phyloP scores from a whole-genome alignment of 805 yeast genomes.

The Diddensiella santjacobensis region DNA sequence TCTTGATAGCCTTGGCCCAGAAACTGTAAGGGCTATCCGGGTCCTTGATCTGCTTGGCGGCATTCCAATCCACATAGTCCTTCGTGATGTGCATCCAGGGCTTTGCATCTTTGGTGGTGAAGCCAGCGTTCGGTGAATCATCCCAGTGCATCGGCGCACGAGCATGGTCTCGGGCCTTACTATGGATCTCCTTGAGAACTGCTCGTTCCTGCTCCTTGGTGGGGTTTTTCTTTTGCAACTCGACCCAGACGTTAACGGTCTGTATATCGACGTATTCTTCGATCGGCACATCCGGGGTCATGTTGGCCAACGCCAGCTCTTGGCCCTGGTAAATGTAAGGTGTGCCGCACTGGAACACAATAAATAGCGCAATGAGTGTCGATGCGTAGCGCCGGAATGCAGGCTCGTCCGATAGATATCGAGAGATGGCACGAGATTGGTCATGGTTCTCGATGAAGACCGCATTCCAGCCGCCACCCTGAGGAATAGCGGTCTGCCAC shows the following conservation, averaged over 20 bases:
- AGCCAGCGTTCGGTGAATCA: conserved; percentile 42
- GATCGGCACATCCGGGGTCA: conserved; percentile 45
- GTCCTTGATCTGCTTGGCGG: conserved; percentile 43
- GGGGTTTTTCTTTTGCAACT: conserved; percentile 26
- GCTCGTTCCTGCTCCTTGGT: conserved; percentile 22
- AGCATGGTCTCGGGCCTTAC: conserved; percentile 47
- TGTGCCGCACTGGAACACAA: conserved; percentile 50
- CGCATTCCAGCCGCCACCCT: conserved; percentile 56
- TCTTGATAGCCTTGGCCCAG: conserved; percentile 42
- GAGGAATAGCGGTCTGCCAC: conserved; percentile 37
- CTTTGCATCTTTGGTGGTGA: conserved; percentile 37
- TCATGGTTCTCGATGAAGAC: conserved; percentile 57
- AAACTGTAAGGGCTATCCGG: conserved; percentile 44
- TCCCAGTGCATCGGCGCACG: conserved; percentile 60
- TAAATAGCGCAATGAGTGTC: conserved; percentile 46
- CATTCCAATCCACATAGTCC: conserved; percentile 48
- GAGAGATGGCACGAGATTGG: conserved; percentile 50
- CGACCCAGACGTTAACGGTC: conserved; percentile 41
- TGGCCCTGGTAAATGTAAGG: conserved; percentile 59
- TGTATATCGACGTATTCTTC: conserved; percentile 51
- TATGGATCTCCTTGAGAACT: conserved; percentile 21
- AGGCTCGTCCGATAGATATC: conserved; percentile 47
- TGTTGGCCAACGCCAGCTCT: conserved; percentile 54
- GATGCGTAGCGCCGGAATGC: conserved; percentile 40
- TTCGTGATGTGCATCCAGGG: conserved; percentile 56